Evolutionary conservation across 352 stramenopile species (phyloP).

Genomic region (Globisporangium canariense): DNA sequence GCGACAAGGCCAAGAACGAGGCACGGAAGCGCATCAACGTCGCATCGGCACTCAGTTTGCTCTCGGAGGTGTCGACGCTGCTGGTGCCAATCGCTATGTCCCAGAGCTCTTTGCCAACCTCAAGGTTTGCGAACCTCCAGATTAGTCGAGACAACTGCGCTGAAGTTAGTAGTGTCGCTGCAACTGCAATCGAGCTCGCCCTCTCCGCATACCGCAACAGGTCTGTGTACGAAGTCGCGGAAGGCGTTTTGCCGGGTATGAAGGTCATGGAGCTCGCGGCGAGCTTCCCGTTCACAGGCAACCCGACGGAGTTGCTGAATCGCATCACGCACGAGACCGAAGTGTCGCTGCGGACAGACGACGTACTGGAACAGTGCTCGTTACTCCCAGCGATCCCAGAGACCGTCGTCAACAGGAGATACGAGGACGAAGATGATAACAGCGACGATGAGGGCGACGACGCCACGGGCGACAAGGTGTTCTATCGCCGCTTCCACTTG

Average conservation of each 20-base stretch:
- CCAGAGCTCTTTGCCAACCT: constrained; percentile 21
- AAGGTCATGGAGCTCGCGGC: constrained; percentile 56
- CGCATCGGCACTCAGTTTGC: constrained; percentile 49
- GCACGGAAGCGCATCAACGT: constrained; percentile 62
- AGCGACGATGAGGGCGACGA: constrained; percentile 4
- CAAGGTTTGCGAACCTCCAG: constrained; percentile 27
- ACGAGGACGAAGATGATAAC: constrained; percentile 16
- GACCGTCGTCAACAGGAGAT: neutral
- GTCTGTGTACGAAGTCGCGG: constrained; percentile 40
- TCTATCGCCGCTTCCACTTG: constrained; percentile 48
- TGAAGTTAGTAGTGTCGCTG: constrained; percentile 32
- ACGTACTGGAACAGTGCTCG: constrained; percentile 26
- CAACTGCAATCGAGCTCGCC: constrained; percentile 48
- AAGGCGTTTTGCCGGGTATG: constrained; percentile 45
- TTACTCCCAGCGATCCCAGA: constrained; percentile 33
- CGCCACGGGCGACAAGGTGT: constrained; percentile 19
- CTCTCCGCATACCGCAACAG: constrained; percentile 34
- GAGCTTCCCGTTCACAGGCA: constrained; percentile 32
- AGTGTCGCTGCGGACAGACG: constrained; percentile 4
- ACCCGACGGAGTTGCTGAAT: constrained; percentile 33
- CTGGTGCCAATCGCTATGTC: constrained; percentile 58
- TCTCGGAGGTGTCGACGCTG: constrained; percentile 55
- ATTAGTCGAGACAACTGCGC: constrained; percentile 30
- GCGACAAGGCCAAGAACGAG: constrained; percentile 58
- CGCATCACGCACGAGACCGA: constrained; percentile 20